Conservation (phyloP, 2,329 filamentous ascomycete genomes). For the Apiospora koreana region DNA sequence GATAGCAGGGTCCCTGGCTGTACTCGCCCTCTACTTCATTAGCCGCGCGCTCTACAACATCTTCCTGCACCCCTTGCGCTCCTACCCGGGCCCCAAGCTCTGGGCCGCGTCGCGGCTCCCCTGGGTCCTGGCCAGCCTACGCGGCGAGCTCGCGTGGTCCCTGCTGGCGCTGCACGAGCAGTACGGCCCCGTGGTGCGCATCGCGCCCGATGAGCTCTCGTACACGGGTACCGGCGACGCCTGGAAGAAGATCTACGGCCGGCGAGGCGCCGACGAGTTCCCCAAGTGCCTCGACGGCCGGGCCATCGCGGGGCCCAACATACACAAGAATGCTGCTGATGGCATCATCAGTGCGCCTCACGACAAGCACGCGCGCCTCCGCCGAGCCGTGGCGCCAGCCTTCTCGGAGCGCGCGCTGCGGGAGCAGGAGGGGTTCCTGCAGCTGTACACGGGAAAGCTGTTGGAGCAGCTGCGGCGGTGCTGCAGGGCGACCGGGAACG, state of each 20-base stretch:
- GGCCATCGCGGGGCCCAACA: background rate
- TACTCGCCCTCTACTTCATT: background rate
- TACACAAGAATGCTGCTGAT: slow-evolving; percentile 15
- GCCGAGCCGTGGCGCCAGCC: slow-evolving; percentile 19
- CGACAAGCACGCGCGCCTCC: slow-evolving; percentile 20
- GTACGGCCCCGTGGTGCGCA: slow-evolving; percentile 16
- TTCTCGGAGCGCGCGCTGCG: slow-evolving; percentile 23
- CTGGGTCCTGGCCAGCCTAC: slow-evolving; percentile 12
- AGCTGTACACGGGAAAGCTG: slow-evolving; percentile 22
- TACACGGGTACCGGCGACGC: slow-evolving; percentile 37
- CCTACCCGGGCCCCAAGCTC: slow-evolving; percentile 14
- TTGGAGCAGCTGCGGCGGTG: slow-evolving; percentile 14
- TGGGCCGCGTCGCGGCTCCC: slow-evolving; percentile 10
- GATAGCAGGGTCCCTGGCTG: background rate
- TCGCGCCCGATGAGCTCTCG: slow-evolving; percentile 28
- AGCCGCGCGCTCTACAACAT: slow-evolving; percentile 13
- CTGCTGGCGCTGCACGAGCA: slow-evolving; percentile 8
- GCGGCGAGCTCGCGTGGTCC: background rate
- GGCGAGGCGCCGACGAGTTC: slow-evolving; percentile 28
- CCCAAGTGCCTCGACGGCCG: slow-evolving; percentile 22
- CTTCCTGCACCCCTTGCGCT: slow-evolving; percentile 13
- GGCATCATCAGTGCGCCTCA: slow-evolving; percentile 31
- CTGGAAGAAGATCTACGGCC: slow-evolving; percentile 43
- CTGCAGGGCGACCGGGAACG: background rate
- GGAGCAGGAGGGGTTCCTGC: slow-evolving; percentile 23